Evolutionary conservation across 805 yeast species (phyloP), one percentile per base, ranked within the genome.

Genomic region (Wickerhamomyces rabaulensis): DNA sequence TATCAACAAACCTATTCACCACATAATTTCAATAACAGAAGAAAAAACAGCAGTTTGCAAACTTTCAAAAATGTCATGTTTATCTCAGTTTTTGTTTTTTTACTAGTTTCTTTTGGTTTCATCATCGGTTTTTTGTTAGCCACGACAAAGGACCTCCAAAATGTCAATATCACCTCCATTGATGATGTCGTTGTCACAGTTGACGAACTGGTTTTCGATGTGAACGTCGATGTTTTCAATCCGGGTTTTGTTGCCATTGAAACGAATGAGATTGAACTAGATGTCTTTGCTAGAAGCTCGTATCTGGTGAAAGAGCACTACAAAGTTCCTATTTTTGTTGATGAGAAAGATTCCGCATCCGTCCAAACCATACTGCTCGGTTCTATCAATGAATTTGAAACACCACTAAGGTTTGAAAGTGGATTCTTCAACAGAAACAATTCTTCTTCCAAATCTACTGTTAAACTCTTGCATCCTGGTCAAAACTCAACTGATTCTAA

Each of bases 71-170:
- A 63, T 41, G 62, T 64, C 36, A 44, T 70, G 25, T 68, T 67
- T 46, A 60, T 69, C 40, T 56, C 66, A 6, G 54, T 66, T 13
- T 56, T 68, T 23, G 66, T 68, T 12, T 53, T 78, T 15, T 61
- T 75, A 13, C 70, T 88, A n/a, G 64, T 87, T 10, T 69, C 81
- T 1, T 62, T 85, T 26, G 96, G 96, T 1, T 89, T 92, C 58
- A 70, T 86, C 6, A 72, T 84, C 57, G 98, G 98, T 0, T 87
- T 91, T 59, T 67, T 90, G 2, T 68, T 91, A 38, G 97, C 97
- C 0, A 82, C 96, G 1, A 83, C 89, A 17, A 89, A 88, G 55
- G 97, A 92, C 47, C 68, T 92, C 45, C 80, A 84, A 44, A 75
- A 78, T 50, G 83, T 89, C 17, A 67, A 76, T 19, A 77, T 91